phyloP scores from a whole-genome alignment of 2,329 filamentous ascomycete genomes.

The Tympanopsis confertula region DNA sequence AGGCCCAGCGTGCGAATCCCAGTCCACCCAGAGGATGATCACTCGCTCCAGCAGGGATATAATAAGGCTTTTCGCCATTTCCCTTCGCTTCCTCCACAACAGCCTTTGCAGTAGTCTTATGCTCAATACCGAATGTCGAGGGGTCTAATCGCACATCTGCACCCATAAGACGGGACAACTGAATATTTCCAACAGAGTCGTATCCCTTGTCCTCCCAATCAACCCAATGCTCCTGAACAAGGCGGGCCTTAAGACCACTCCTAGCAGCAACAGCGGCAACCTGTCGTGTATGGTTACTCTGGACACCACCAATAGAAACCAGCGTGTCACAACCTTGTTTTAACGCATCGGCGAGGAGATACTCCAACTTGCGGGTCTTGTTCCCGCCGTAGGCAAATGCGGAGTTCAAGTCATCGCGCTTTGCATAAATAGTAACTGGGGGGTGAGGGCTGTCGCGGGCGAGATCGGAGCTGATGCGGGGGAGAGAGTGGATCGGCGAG shows the following conservation, averaged over 20 bases:
- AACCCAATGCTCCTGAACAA: constrained; percentile 61
- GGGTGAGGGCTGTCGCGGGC: too few species aligned
- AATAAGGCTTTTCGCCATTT: constrained; percentile 51
- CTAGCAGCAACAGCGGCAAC: constrained; percentile 51
- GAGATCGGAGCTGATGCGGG: constrained; percentile 50
- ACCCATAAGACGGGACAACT: constrained; percentile 57
- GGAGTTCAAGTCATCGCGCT: constrained; percentile 62
- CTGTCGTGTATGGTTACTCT: constrained; percentile 60
- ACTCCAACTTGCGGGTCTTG: constrained; percentile 60
- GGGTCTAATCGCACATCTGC: constrained; percentile 50
- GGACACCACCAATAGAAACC: constrained; percentile 55
- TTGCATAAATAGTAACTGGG: constrained; percentile 56
- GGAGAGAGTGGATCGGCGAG: constrained; percentile 57
- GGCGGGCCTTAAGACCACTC: constrained; percentile 38
- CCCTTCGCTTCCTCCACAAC: constrained; percentile 39
- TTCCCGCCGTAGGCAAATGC: constrained; percentile 58
- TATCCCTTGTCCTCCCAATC: constrained; percentile 48
- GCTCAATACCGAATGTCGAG: constrained; percentile 54
- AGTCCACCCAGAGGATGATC: constrained; percentile 61
- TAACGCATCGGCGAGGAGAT: constrained; percentile 43
- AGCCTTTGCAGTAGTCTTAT: constrained; percentile 46
- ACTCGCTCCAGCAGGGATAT: constrained; percentile 60
- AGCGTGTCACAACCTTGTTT: constrained; percentile 45
- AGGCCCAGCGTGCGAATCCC: constrained; percentile 61
- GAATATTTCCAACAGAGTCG: constrained; percentile 58